Evolutionary conservation across 2,329 filamentous ascomycete genomes (phyloP).

Genomic region (Emericellopsis atlantica): DNA sequence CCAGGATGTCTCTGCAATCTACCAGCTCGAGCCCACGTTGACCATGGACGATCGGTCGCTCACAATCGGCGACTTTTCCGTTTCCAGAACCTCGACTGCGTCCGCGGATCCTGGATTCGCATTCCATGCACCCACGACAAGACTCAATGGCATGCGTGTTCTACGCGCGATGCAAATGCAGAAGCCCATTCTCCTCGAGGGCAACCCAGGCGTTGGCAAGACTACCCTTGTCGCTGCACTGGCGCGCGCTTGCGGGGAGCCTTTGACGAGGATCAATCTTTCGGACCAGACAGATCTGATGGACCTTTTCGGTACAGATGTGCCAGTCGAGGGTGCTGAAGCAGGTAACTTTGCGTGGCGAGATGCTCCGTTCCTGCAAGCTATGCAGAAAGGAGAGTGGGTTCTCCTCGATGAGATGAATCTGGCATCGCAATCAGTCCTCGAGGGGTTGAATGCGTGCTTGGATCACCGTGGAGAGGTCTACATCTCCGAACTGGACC

Average conservation of each 20-base stretch:
- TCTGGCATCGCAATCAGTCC: slow-evolving; percentile 86
- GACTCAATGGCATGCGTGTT: slow-evolving; percentile 80
- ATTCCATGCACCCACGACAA: slow-evolving; percentile 81
- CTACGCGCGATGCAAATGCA: slow-evolving; percentile 76
- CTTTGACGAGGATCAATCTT: slow-evolving; percentile 86
- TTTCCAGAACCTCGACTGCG: slow-evolving; percentile 36
- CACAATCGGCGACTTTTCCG: slow-evolving; percentile 62
- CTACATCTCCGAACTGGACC: slow-evolving; percentile 89
- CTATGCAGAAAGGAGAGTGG: slow-evolving; percentile 96
- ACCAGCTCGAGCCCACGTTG: slow-evolving; percentile 50
- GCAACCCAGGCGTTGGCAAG: slow-evolving; percentile 96
- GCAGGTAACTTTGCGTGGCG: slow-evolving; percentile 90
- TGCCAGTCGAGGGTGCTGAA: slow-evolving; percentile 84
- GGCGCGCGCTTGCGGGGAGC: slow-evolving; percentile 65
- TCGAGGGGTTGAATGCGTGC: slow-evolving; percentile 93
- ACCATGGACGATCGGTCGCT: slow-evolving; percentile 36
- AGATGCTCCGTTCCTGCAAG: slow-evolving; percentile 87
- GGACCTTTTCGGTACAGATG: slow-evolving; percentile 93
- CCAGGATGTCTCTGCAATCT: slow-evolving; percentile 49
- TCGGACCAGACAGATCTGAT: slow-evolving; percentile 97
- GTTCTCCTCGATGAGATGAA: slow-evolving; percentile 98
- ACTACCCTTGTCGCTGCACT: slow-evolving; percentile 85
- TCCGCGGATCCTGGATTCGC: slow-evolving; percentile 31
- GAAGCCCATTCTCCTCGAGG: slow-evolving; percentile 89
- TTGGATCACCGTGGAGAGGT: slow-evolving; percentile 93